Base-by-base conservation (phyloP, 2,329 filamentous ascomycete species). In the Colletotrichum gigasporum region DNA sequence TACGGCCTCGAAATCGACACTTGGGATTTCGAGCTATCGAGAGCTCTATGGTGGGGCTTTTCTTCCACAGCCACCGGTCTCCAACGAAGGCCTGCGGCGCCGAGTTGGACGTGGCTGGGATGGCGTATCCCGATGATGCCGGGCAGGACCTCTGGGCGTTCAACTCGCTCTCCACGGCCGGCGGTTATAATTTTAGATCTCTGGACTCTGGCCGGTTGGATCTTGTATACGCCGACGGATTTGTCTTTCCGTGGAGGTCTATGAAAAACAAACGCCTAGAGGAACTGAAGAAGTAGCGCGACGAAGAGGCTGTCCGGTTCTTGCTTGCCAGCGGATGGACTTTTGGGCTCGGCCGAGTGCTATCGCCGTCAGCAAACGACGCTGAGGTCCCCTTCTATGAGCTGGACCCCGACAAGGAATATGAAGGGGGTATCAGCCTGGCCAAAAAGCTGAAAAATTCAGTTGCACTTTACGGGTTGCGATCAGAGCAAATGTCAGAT, bases 21-120 rank as follows among this genome's bases (percentile, higher is more conserved):
- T n/a, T n/a, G 11, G 0, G 4, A 45, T 3, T 45, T 12, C 20
- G 41, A 45, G 6, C 18, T 45, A 24, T 26, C 41, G 41, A n/a
- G 10, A 12, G 41, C 41, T 22, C 18, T 45, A 20, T 2, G 18
- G 3, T 45, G 41, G 20, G 20, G n/a, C n/a, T n/a, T n/a, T n/a
- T n/a, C n/a, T n/a, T n/a, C n/a, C n/a, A n/a, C 11, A 9, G 12
- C 0, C 0, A 3, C 4, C 10, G 4, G 2, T 16, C 41, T 20
- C 2, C 41, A 3, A 45, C 18, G 41, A 26, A 18, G 41, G 12
- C 12, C 16, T 22, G 6, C 10, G 20, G 41, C 11, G 5, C 41
- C 18, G 18, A 24, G 22, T 24, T 45, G 41, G 41, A 22, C 41
- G 22, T 45, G 41, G 22, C 20, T 45, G 20, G 41, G 41, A 14